phyloP scores from a whole-genome alignment of 2,329 filamentous ascomycete genomes.

The Alternaria gansuensis region DNA sequence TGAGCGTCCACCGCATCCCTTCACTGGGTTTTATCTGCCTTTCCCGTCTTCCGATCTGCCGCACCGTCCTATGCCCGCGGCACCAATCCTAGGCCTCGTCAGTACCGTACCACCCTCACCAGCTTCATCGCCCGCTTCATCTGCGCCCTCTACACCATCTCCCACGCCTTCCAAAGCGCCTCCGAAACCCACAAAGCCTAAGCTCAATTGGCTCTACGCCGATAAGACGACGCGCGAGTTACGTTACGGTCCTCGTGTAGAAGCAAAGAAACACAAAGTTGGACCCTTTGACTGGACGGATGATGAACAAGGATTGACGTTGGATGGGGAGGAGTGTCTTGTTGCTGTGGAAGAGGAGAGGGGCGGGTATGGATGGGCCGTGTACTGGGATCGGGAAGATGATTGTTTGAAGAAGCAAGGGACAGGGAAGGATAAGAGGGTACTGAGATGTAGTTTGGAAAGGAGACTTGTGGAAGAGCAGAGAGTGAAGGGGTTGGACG shows the following conservation, averaged over 20 bases:
- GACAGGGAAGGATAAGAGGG: constrained; percentile 53
- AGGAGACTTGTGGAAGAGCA: constrained; percentile 49
- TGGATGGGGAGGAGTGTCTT: constrained; percentile 65
- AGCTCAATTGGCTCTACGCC: constrained; percentile 74
- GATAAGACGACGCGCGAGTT: constrained; percentile 68
- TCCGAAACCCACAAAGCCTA: constrained; percentile 54
- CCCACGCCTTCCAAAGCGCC: constrained; percentile 1
- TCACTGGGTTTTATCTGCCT: constrained; percentile 61
- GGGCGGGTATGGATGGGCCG: constrained; percentile 60
- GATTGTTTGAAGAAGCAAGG: constrained; percentile 54
- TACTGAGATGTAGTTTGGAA: constrained; percentile 57
- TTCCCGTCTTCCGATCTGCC: constrained; percentile 58
- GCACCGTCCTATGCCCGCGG: constrained; percentile 44
- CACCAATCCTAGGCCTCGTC: constrained; percentile 59
- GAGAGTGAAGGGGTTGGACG: constrained; percentile 25
- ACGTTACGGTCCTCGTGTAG: constrained; percentile 72
- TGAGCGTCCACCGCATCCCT: constrained; percentile 54
- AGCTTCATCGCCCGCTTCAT: constrained; percentile 29
- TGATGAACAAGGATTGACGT: constrained; percentile 62
- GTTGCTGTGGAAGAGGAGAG: constrained; percentile 65
- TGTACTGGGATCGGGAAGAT: constrained; percentile 62
- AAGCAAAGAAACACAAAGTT: constrained; percentile 75
- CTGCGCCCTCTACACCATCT: constrained; percentile 45
- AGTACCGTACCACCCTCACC: constrained; percentile 53
- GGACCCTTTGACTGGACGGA: constrained; percentile 85